phyloP scores from a whole-genome alignment of 441 rosid genomes.

The Biscutella laevigata region DNA sequence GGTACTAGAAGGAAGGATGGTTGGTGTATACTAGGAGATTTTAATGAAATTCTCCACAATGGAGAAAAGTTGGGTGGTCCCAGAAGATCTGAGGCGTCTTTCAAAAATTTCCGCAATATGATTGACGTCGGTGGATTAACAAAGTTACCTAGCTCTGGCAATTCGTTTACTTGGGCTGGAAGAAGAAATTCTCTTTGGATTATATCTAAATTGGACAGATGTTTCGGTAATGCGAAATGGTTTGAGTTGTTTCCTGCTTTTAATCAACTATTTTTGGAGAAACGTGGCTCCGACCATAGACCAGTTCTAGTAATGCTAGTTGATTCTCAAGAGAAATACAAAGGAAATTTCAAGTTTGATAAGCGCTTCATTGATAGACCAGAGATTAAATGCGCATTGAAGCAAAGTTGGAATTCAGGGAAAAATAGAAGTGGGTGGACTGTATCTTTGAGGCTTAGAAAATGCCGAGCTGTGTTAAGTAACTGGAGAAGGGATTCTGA shows the following conservation, averaged over 20 bases:
- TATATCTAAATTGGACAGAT: background rate
- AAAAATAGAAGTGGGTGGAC: too few species aligned
- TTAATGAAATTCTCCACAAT: too few species aligned
- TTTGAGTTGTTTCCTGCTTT: background rate
- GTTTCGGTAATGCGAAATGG: background rate
- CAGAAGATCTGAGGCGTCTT: background rate
- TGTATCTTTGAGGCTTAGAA: too few species aligned
- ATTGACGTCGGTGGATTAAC: fast-evolving
- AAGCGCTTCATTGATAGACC: too few species aligned
- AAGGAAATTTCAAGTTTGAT: background rate
- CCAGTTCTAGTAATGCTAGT: background rate
- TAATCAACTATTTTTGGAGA: background rate
- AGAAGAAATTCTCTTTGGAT: background rate
- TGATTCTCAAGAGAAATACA: background rate
- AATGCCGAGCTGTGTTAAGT: too few species aligned
- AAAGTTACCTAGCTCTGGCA: background rate
- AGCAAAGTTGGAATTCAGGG: too few species aligned
- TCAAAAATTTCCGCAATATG: background rate
- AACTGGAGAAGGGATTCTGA: too few species aligned
- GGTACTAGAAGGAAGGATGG: background rate
- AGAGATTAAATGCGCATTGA: too few species aligned
- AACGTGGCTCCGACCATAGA: background rate
- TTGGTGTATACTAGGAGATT: background rate
- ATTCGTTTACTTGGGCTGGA: background rate
- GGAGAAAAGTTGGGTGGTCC: background rate